Conservation (phyloP, 202 grass and related monocot genomes). For the Bolboschoenoplectus hybrid region DNA sequence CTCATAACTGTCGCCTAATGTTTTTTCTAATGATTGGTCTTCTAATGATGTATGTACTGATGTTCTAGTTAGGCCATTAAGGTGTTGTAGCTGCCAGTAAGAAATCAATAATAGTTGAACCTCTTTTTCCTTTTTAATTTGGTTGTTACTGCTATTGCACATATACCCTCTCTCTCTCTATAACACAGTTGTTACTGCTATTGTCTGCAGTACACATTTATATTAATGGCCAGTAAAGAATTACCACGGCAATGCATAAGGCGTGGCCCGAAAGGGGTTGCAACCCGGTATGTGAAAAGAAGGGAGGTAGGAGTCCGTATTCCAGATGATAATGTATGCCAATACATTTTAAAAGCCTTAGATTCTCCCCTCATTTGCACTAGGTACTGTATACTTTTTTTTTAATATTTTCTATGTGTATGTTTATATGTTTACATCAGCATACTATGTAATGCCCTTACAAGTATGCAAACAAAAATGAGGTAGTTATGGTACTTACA, state of each 20-base stretch:
- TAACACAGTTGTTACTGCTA: background rate
- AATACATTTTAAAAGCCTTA: constrained; percentile 80
- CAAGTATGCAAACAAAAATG: background rate
- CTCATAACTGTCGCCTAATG: background rate
- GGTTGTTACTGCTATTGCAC: too few relatives aligned
- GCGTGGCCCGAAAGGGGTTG: constrained; percentile 47
- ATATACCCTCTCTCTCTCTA: background rate
- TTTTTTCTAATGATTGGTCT: background rate
- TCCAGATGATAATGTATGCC: constrained; percentile 80
- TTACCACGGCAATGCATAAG: constrained; percentile 86
- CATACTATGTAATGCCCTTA: background rate
- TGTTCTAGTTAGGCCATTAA: background rate
- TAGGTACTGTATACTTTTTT: constrained; percentile 57
- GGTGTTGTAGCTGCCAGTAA: constrained; percentile 6
- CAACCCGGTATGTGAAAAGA: constrained; percentile 77
- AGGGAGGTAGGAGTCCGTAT: constrained; percentile 80
- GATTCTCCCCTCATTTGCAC: constrained; percentile 87
- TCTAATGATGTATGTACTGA: background rate
- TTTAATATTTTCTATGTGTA: background rate
- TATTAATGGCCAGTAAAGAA: constrained; percentile 81
- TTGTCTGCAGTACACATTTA: constrained; percentile 84
- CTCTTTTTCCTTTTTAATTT: constrained; percentile 9
- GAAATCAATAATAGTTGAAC: background rate
- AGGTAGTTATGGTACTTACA: background rate
- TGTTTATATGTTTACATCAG: constrained; percentile 37